Conservation (phyloP, 129 eudicot species). For the Artemisia tridentata region DNA sequence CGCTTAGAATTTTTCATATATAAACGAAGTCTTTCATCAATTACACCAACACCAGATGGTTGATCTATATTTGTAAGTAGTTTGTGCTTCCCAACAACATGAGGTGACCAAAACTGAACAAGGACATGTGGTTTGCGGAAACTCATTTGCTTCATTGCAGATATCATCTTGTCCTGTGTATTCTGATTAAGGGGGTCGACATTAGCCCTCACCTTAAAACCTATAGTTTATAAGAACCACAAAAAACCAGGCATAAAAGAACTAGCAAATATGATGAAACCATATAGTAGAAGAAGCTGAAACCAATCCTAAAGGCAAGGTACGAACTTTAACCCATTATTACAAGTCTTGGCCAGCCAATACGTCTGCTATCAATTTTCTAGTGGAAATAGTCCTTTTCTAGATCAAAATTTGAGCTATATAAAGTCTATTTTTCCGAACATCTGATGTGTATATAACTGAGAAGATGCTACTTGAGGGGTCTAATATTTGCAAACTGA, state of each 20-base stretch:
- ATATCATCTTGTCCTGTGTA: neutral
- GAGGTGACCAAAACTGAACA: conserved; percentile 14
- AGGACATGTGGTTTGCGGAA: neutral
- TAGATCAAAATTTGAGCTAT: too few relatives aligned
- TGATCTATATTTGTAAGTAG: neutral
- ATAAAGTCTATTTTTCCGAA: too few relatives aligned
- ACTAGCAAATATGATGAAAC: too few relatives aligned
- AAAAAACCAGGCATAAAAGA: neutral
- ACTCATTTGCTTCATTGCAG: neutral
- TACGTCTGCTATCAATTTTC: too few relatives aligned
- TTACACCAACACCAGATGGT: conserved; percentile 9
- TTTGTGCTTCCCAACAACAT: neutral
- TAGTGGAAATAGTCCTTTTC: too few relatives aligned
- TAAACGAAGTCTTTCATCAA: neutral
- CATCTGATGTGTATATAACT: too few relatives aligned
- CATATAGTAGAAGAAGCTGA: too few relatives aligned
- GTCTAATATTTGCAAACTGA: too few relatives aligned
- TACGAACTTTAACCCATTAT: neutral
- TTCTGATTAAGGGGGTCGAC: neutral
- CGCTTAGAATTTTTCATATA: neutral
- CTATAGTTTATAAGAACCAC: conserved; percentile 2
- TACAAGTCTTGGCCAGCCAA: too few relatives aligned
- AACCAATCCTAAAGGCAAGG: too few relatives aligned
- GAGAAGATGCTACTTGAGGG: too few relatives aligned
- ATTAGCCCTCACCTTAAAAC: neutral